Evolutionary conservation across 345 rosid genomes (phyloP).

Genomic region (Heritiera littoralis): DNA sequence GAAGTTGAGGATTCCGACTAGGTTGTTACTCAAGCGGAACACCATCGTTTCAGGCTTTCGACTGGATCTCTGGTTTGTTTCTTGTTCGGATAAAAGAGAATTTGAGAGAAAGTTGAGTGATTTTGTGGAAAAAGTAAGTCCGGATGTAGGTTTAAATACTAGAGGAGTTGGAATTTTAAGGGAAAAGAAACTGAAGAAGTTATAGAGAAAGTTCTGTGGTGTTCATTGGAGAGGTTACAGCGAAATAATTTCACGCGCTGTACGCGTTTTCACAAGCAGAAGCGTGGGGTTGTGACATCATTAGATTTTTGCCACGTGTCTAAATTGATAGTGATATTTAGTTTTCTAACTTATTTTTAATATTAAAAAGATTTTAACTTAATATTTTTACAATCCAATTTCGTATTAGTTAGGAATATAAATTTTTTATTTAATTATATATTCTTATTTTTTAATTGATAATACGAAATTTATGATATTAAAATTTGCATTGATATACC

Average conservation of each 20-base stretch:
- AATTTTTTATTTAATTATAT: too few species aligned
- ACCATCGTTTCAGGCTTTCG: neutral
- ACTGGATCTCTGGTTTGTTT: neutral
- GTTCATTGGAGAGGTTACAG: neutral
- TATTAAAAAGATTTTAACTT: too few species aligned
- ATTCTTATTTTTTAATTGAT: too few species aligned
- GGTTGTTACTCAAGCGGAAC: conserved; percentile 66
- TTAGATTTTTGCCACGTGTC: neutral
- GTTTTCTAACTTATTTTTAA: too few species aligned
- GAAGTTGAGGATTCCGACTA: conserved; percentile 79
- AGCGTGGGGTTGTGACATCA: neutral
- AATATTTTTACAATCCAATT: too few species aligned
- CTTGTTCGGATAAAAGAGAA: conserved; percentile 13
- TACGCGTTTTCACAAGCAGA: neutral
- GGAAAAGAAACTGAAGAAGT: neutral
- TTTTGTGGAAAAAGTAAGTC: neutral
- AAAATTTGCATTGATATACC: too few species aligned
- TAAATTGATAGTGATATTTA: neutral
- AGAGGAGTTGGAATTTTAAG: neutral
- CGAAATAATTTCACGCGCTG: neutral
- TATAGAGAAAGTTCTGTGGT: neutral
- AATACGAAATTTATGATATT: too few species aligned
- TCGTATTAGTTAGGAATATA: too few species aligned
- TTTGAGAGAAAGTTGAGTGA: neutral
- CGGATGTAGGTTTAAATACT: neutral